Evolutionary conservation across 768 basidiomycete species (phyloP), one percentile per base, ranked within the genome.

Genomic region (Leccinum aurantiacum): DNA sequence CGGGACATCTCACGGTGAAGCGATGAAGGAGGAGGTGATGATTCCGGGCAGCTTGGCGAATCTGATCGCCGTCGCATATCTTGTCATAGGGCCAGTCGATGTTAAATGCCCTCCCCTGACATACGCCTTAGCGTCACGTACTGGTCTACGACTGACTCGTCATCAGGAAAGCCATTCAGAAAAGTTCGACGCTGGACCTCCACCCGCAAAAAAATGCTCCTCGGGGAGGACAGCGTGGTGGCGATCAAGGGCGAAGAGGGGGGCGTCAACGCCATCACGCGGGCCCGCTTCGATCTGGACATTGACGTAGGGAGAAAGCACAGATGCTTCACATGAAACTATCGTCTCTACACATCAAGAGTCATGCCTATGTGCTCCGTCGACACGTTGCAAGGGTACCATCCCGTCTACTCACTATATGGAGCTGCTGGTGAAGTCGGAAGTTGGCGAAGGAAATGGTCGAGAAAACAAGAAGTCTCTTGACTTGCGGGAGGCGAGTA

Each of bases 281-380:
- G 62, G 48, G 71, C 65, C 2, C 63, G 55, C 53, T 74, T 76
- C 37, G 59, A 59, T 2, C 33, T 75, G 50, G 62, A 59, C 48
- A 57, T 29, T 19, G 56, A 60, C 2, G 25, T 54, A 22, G 50
- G 57, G 49, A 53, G 41, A 8, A 62, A 25, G 11, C n/a, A 17
- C 31, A 53, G 24, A 25, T 54, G 0, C 75, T 98, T 31, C 96
- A 99, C 75, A 96, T 95, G 90, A 99, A 99, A 38, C 1, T 7
- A 17, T 38, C 15, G 7, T 38, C 37, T 38, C 37, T 15, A 6
- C 37, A 38, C 37, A 38, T 7, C 15, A 7, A 6, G 3, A 38
- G 37, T 38, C 15, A 38, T 17, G 37, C 15, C 15, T 37, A 17
- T 37, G 15, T 37, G 37, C 7, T 15, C 37, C 37, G 15, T 15